Base-by-base conservation (phyloP, 192 early-diverging fungal genomes). In the Coemansia sp. region DNA sequence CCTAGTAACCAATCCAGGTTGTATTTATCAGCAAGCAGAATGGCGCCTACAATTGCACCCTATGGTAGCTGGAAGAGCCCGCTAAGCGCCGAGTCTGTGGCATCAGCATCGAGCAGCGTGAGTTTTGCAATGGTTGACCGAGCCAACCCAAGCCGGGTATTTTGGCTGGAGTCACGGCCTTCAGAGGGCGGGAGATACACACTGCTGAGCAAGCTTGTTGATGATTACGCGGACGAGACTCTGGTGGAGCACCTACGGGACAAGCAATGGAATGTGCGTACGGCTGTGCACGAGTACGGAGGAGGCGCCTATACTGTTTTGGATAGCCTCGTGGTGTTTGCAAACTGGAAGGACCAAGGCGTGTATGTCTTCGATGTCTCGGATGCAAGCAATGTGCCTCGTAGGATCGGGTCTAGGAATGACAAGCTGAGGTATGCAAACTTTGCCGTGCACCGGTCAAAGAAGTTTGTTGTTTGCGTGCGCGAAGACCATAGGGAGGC, bases 231-330 rank as follows among this genome's bases (percentile, higher is more conserved):
- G 10, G 64, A 67, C 22, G 37, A 27, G 18, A 49, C 44, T 13
- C 49, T 57, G 14, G 15, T 53, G 13, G 62, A 70, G 46, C 50
- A 69, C 2, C 57, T 65, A 7, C 19, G 55, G 0, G 79, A 72
- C 9, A 43, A 50, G 0, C 60, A 69, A 8, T 86, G 81, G 72
- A 80, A 81, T 39, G 81, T 85, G 10, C 81, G 83, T 41, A 79
- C 83, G 1, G 77, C 77, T 6, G 88, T 89, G 5, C 87, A 91
- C 48, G 89, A 90, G 61, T 91, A 88, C 47, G 89, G 89, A 24
- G 85, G 88, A 24, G 81, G 79, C 9, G 62, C 75, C 1, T 86
- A 85, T 45, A 57, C 78, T 1, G 78, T 84, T 9, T 58, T 74
- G 22, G 72, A 70, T 30, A 77, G 80, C 9, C 27, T 80, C 13